Evolutionary conservation across 1,284 basidiomycete species (phyloP).

Genomic region (Cutaneotrichosporon daszewskae): DNA sequence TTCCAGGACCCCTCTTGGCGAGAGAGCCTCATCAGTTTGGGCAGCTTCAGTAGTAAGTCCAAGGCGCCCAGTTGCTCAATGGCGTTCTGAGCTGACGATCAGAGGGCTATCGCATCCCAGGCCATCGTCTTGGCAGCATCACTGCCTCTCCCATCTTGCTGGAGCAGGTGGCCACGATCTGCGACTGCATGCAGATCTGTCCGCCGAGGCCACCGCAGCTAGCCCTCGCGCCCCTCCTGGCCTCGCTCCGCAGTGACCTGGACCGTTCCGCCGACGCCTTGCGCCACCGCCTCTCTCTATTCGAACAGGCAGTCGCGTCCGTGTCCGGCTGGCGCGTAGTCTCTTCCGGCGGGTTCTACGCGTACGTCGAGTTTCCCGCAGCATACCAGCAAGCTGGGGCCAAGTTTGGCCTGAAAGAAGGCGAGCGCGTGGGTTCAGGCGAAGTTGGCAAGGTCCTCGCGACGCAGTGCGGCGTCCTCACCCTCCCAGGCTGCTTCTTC

Average conservation of each 20-base stretch:
- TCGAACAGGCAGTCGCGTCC: slow-evolving; percentile 45
- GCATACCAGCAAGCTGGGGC: slow-evolving; percentile 66
- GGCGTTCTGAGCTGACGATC: slow-evolving; percentile 36
- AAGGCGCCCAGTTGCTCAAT: neutral
- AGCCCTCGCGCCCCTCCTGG: slow-evolving; percentile 58
- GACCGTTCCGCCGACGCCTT: slow-evolving; percentile 54
- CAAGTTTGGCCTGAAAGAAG: slow-evolving; percentile 55
- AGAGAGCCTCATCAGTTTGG: slow-evolving; percentile 62
- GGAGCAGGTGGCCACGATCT: slow-evolving; percentile 56
- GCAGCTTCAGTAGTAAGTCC: slow-evolving; percentile 58
- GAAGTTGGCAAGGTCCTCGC: slow-evolving; percentile 61
- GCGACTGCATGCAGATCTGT: slow-evolving; percentile 75
- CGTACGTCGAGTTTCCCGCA: slow-evolving; percentile 64
- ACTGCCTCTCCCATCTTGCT: slow-evolving; percentile 61
- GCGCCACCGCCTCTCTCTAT: slow-evolving; percentile 57
- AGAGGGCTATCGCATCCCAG: slow-evolving; percentile 78
- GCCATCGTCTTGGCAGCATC: slow-evolving; percentile 73
- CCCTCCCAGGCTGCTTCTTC: slow-evolving; percentile 68
- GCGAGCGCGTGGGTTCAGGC: slow-evolving; percentile 39
- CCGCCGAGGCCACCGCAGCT: slow-evolving; percentile 65
- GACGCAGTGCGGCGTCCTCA: slow-evolving; percentile 59
- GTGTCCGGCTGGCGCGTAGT: slow-evolving; percentile 60
- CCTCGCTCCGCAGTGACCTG: slow-evolving; percentile 56
- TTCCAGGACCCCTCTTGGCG: slow-evolving; percentile 56
- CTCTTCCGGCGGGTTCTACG: slow-evolving; percentile 66